Evolutionary conservation across 2,329 filamentous ascomycete genomes (phyloP), one percentile per base, ranked within the genome.

Genomic region (Geosmithia morbida): DNA sequence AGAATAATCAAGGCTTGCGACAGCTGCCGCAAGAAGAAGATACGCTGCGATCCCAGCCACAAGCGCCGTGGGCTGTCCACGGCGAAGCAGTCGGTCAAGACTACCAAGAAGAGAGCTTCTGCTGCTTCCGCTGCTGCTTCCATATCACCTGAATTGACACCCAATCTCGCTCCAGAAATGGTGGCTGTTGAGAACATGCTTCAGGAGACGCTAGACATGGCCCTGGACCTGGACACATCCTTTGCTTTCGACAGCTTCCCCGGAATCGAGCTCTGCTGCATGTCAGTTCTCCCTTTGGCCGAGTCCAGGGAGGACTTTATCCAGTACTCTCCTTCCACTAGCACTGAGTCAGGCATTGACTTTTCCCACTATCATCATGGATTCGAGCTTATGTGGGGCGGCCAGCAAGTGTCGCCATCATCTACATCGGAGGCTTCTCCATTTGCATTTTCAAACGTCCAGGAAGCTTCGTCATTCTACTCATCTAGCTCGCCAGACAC

Each of bases 1-100:
- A 68, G 79, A 50, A 77, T 79, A 57, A 76, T 81, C 59, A 81
- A 81, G 64, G 79, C 79, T n/a, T 83, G 79, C 58, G 74, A 79
- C 42, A 66, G 67, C 50, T 83, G 79, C 65, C 66, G 69, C 50
- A 69, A 66, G 58, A 82, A 80, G 70, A 83, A 83, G 71, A 69
- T 75, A 41, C 71, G 76, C 43, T 80, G 76, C 57, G 74, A 78
- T 53, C 76, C 76, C 2, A 75, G 70, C 61, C 75, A 80, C 59
- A 75, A 70, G 66, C 71, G 70, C 64, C 61, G 66, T 26, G 53
- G 58, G 18, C 60, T 3, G 10, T 11, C 64, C 47, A 51, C 67
- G 48, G 26, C 26, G 16, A 26, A 10, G 13, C 45, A 41, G 45
- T 33, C 45, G 48, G 20, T 57, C 30, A 71, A 65, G 56, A 53